Percentiles rank a stretch among this genome's conserved stretches.
phyloP scores from a whole-genome alignment of 495 filamentous ascomycete genomes.

The Talaromyces nanjingensis region DNA sequence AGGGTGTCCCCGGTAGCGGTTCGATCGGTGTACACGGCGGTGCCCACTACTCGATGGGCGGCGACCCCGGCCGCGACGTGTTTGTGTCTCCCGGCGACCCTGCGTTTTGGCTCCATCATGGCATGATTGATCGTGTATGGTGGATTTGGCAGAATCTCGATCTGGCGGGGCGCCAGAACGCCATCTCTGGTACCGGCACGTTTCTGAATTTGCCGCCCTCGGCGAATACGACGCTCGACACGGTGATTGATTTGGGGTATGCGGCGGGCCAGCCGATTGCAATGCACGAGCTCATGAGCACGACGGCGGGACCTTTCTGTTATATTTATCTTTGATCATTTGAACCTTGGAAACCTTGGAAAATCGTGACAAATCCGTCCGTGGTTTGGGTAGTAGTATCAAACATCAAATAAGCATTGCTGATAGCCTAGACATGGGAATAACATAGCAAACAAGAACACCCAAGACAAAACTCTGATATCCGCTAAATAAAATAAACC shows the following conservation, averaged over 20 bases:
- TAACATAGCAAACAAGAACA: neutral
- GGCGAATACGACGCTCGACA: conserved; percentile 40
- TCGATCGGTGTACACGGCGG: conserved; percentile 53
- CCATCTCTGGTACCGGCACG: conserved; percentile 48
- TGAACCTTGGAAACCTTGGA: neutral
- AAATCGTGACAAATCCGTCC: neutral
- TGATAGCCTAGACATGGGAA: neutral
- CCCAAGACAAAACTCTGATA: neutral
- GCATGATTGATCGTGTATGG: conserved; percentile 60
- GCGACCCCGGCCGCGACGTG: conserved; percentile 53
- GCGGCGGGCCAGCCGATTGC: conserved; percentile 27
- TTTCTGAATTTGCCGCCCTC: conserved; percentile 46
- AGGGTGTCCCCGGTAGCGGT: conserved; percentile 42
- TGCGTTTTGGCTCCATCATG: conserved; percentile 64
- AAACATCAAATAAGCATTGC: neutral
- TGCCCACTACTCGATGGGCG: conserved; percentile 59
- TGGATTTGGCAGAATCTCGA: conserved; percentile 66
- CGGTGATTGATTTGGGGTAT: conserved; percentile 35
- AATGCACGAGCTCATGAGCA: conserved; percentile 43
- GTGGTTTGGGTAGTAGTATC: neutral
- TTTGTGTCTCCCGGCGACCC: conserved; percentile 58
- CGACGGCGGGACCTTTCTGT: conserved; percentile 47
- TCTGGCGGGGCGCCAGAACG: conserved; percentile 31
- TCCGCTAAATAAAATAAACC: neutral
- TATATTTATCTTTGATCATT: conserved; percentile 41